These are phyloP conservation scores for Brachypodium distachyon DNA, from an alignment of 202 grass and related monocot species.

Conservation along the genomic window DNA sequence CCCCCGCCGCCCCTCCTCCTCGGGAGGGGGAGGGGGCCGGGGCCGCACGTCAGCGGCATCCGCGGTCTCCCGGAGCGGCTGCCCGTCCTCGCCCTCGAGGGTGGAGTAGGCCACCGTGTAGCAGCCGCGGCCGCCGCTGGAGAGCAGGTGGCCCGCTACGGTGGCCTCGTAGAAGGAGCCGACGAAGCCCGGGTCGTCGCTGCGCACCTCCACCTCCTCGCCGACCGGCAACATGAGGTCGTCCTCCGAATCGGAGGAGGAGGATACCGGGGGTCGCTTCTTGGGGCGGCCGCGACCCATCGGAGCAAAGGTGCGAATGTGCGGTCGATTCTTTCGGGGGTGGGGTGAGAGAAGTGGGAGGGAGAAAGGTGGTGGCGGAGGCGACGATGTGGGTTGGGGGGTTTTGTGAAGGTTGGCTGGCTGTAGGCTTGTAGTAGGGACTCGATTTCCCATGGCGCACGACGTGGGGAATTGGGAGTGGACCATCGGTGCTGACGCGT, in stretches of 20 bases:
- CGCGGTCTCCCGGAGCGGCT: constrained; percentile 35
- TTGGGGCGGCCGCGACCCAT: constrained; percentile 7
- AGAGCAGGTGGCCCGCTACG: not conserved
- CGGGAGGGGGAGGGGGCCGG: constrained; percentile 24
- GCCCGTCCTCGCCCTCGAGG: constrained; percentile 13
- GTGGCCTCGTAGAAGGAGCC: constrained; percentile 59
- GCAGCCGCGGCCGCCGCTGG: not conserved
- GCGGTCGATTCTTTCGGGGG: not conserved
- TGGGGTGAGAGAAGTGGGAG: not conserved
- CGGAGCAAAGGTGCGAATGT: not conserved
- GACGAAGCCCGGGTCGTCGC: constrained; percentile 30
- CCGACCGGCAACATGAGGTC: constrained; percentile 9
- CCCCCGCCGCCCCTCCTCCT: not conserved
- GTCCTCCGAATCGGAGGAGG: not conserved
- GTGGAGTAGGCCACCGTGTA: constrained; percentile 35
- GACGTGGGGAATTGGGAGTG: too few relatives aligned
- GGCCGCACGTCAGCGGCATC: constrained; percentile 28
- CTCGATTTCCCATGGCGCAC: not conserved
- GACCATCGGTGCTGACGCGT: not conserved
- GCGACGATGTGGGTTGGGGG: not conserved
- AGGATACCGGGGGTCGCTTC: not conserved
- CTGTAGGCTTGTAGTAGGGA: not conserved
- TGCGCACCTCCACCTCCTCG: constrained; percentile 46
- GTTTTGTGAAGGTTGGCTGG: not conserved
- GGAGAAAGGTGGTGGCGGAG: not conserved